phyloP scores from a whole-genome alignment of 2,329 filamentous ascomycete species.

The Microdochium trichocladiopsis region DNA sequence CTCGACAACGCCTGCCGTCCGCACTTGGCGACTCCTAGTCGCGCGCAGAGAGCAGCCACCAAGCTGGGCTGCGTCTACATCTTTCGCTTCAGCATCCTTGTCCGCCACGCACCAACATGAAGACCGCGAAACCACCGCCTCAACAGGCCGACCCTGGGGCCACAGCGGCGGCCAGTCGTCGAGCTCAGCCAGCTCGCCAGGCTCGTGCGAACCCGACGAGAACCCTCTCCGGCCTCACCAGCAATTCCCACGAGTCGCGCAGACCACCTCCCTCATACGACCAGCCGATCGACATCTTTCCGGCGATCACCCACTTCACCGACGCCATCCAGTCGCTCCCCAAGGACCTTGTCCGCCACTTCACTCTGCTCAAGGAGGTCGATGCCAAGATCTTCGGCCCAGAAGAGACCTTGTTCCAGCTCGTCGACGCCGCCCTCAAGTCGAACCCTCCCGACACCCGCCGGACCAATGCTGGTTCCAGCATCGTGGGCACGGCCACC shows the following conservation, averaged over 20 bases:
- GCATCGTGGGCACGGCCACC: constrained; percentile 32
- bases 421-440: constrained; percentile 59
- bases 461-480: constrained; percentile 32
- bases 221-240: constrained; percentile 39
- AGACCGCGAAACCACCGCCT: constrained; percentile 41
- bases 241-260: constrained; percentile 37
- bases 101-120: constrained; percentile 33
- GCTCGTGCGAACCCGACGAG: constrained; percentile 58
- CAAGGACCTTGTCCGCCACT: constrained; percentile 91
- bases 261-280: constrained; percentile 36
- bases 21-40: no score
- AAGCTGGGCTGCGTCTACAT: no score
- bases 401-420: constrained; percentile 71
- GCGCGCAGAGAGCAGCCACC: no score
- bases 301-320: constrained; percentile 69
- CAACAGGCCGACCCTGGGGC: constrained; percentile 23
- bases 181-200: constrained; percentile 58
- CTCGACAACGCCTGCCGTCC: no score
- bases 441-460: constrained; percentile 39
- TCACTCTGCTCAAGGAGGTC: constrained; percentile 92
- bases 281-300: constrained; percentile 60
- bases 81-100: neutral
- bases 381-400: constrained; percentile 93
- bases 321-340: constrained; percentile 89
- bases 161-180: constrained; percentile 42